These are phyloP conservation scores for sunflower (Helianthus annuus) DNA, from an alignment of 129 eudicot genomes.

Conservation along the genomic window DNA sequence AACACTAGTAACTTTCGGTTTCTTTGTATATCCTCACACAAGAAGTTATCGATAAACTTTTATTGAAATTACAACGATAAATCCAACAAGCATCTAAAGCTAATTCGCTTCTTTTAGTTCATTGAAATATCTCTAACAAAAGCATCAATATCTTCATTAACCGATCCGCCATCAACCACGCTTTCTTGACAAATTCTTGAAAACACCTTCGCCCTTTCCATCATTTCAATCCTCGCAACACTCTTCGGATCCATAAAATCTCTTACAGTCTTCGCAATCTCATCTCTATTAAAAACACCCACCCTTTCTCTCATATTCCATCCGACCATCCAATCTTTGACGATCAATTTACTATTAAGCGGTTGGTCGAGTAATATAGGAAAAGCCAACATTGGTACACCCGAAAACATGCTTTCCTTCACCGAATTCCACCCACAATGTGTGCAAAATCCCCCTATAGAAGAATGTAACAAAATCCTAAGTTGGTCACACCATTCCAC, in stretches of 20 bases:
- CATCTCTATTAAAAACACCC: conserved; percentile 20
- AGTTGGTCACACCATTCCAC: conserved; percentile 59
- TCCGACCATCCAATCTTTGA: conserved; percentile 55
- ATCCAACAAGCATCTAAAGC: too few species aligned
- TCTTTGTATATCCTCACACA: too few species aligned
- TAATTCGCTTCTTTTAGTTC: neutral
- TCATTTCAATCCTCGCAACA: conserved; percentile 37
- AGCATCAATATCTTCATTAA: conserved; percentile 21
- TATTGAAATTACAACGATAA: too few species aligned
- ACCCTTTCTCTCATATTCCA: conserved; percentile 22
- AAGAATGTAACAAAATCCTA: conserved; percentile 42
- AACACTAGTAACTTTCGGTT: too few species aligned
- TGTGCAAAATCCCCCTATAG: conserved; percentile 53
- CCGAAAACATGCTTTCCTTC: conserved; percentile 42
- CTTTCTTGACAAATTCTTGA: conserved; percentile 26
- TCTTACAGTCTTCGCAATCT: conserved; percentile 30
- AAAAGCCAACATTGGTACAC: conserved; percentile 48
- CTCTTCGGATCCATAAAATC: conserved; percentile 45
- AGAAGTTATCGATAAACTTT: too few species aligned
- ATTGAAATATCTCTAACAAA: conserved; percentile 25
- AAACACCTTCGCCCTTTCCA: conserved; percentile 29
- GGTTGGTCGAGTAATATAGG: conserved; percentile 47
- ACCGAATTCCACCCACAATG: conserved; percentile 73
- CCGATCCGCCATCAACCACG: conserved; percentile 30
- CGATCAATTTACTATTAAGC: conserved; percentile 40